Base-by-base conservation (phyloP, 306 rosid species). In the Neltuma alba region DNA sequence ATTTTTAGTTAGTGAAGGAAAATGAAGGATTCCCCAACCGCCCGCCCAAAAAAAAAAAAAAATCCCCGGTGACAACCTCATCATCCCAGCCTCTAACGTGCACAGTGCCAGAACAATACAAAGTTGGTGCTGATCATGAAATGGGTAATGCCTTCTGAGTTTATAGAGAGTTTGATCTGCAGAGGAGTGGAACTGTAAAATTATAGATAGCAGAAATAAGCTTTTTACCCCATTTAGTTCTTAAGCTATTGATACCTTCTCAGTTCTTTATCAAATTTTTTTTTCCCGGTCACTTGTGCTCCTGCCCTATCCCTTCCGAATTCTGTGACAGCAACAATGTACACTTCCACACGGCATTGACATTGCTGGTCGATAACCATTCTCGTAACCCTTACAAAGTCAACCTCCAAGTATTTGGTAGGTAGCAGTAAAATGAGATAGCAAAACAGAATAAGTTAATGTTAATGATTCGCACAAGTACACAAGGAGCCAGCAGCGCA, bases 401-500 rank as follows among this genome's bases (percentile, higher is more conserved):
- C 79, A 75, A 75, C 57, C 31, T 9, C 58, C 44, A 28, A 67
- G 70, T 34, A 21, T 42, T 42, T 57, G 27, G 70, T n/a, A 1
- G 62, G 68, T 13, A 5, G 66, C 36, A 79, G 82, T 55, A 38
- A 79, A 80, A 60, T 48, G 8, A 47, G 50, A 8, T 65, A 34
- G 14, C 2, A 61, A 21, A 38, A 16, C 15, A 31, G 55, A 54
- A 44, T 21, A 41, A 74, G 6, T 40, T n/a, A 40, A 25, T 30
- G 69, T 28, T 54, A 75, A 41, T 81, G 60, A 54, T 72, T 76
- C 37, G 77, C n/a, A 64, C 58, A 54, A 36, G 9, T 36, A 58
- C 70, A 71, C 57, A 25, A 66, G 11, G 25, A 72, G 79, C 70
- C 44, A 66, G 9, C 25, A 72, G 74, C 36, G 83, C 73, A 83